Percentiles rank a stretch among this genome's conserved stretches.
phyloP scores from a whole-genome alignment of 2,329 filamentous ascomycete genomes.

The Ophiocordyceps polyrhachis-furcata region DNA sequence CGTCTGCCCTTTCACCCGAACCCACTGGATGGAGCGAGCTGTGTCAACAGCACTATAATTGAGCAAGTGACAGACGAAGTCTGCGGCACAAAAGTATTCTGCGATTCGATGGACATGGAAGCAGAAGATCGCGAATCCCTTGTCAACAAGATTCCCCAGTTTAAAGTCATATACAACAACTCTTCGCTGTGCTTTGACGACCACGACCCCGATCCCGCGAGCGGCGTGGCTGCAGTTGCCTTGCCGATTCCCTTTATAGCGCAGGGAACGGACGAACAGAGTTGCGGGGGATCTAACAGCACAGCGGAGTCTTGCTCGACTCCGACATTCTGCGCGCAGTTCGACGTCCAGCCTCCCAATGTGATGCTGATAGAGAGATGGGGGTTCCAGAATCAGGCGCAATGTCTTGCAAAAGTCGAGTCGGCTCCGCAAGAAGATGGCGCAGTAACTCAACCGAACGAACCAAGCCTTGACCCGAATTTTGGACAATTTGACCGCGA shows the following conservation, averaged over 20 bases:
- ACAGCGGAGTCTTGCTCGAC: not conserved
- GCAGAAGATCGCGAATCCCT: not conserved
- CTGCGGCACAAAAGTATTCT: not conserved
- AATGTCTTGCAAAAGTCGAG: not conserved
- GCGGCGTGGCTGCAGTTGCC: not conserved
- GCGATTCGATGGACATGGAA: not conserved
- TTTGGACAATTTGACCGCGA: too few species aligned
- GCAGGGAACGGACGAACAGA: not conserved
- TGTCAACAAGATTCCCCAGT: not conserved
- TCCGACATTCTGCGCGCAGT: not conserved
- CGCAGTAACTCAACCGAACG: too few species aligned
- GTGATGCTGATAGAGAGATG: not conserved
- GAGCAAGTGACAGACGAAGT: not conserved
- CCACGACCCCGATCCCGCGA: not conserved
- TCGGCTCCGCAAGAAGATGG: too few species aligned
- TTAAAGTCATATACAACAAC: not conserved
- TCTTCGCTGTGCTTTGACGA: not conserved
- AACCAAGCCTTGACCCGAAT: too few species aligned
- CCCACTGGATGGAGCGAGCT: not conserved
- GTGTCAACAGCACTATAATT: not conserved
- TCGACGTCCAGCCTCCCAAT: not conserved
- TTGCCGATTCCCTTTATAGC: not conserved
- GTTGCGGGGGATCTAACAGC: not conserved
- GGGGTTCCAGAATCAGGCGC: not conserved
- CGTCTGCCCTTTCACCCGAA: not conserved